phyloP scores from a whole-genome alignment of 2,329 filamentous ascomycete species.

The Microthyrium microscopicum region DNA sequence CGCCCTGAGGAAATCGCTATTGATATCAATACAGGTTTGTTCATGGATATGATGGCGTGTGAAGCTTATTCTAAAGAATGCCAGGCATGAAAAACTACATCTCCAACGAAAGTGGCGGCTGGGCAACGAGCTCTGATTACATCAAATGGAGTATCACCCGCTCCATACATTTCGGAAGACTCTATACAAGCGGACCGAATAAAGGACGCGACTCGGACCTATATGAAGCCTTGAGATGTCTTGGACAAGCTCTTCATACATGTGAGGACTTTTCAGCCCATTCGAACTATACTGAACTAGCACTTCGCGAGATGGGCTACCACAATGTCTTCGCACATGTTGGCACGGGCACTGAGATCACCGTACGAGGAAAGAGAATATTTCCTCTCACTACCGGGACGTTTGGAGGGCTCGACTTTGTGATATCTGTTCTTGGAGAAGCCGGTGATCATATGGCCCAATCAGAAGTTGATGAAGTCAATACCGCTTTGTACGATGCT shows the following conservation, averaged over 20 bases:
- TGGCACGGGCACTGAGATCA: constrained; percentile 28
- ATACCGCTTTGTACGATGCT: constrained; percentile 26
- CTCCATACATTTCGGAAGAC: constrained; percentile 30
- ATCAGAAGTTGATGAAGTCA: constrained; percentile 29
- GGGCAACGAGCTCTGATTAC: constrained; percentile 82
- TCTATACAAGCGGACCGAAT: constrained; percentile 28
- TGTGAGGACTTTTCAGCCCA: constrained; percentile 39
- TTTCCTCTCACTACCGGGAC: constrained; percentile 38
- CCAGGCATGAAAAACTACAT: constrained; percentile 99
- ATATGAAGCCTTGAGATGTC: constrained; percentile 30
- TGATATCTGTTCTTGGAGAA: constrained; percentile 33
- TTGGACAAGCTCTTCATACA: constrained; percentile 36
- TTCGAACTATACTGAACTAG: constrained; percentile 38
- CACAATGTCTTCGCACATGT: constrained; percentile 35
- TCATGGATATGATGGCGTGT: no score
- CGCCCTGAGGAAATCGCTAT: constrained; percentile 27
- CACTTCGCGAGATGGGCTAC: constrained; percentile 33
- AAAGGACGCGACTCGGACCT: constrained; percentile 27
- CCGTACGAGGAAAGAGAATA: constrained; percentile 29
- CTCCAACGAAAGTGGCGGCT: constrained; percentile 69
- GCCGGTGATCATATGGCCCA: constrained; percentile 33
- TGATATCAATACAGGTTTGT: constrained; percentile 23
- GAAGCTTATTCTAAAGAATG: no score
- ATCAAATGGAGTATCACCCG: constrained; percentile 36
- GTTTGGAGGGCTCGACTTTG: constrained; percentile 35